phyloP scores from a whole-genome alignment of 176 grass and related monocot species.

The Triticum turgidum region DNA sequence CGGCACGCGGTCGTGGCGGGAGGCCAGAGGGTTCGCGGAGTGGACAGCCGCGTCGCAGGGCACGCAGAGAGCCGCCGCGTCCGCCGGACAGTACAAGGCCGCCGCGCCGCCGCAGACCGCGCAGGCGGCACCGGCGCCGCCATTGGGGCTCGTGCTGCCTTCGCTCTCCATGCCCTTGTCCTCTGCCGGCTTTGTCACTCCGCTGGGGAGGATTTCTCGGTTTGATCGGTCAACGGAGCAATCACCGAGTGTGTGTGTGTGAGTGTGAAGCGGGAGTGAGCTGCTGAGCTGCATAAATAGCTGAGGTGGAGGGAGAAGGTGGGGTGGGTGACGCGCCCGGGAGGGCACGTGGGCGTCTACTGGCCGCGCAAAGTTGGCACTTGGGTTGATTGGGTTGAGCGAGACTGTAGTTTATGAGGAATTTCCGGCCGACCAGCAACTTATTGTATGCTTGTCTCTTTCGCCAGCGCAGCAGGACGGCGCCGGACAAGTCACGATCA shows the following conservation, averaged over 20 bases:
- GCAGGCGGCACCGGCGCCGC: slow-evolving; percentile 15
- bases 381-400: neutral
- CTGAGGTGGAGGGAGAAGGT: neutral
- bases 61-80: slow-evolving; percentile 52
- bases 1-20: slow-evolving; percentile 51
- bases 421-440: neutral
- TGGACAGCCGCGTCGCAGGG: slow-evolving; percentile 60
- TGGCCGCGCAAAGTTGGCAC: slow-evolving; percentile 27
- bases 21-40: slow-evolving; percentile 39
- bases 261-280: slow-evolving; percentile 37
- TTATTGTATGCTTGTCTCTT: neutral
- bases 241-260: slow-evolving; percentile 9
- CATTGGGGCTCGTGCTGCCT: slow-evolving; percentile 22
- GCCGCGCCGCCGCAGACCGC: slow-evolving; percentile 45
- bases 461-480: neutral
- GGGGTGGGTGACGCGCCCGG: slow-evolving; percentile 32
- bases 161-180: slow-evolving; percentile 31
- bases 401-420: neutral
- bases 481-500: neutral
- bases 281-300: slow-evolving; percentile 52
- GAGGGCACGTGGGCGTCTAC: slow-evolving; percentile 35
- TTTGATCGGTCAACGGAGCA: neutral
- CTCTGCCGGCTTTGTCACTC: too few species aligned
- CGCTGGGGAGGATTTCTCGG: neutral
- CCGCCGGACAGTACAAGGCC: slow-evolving; percentile 47